Evolutionary conservation across 345 rosid genomes (phyloP).

Genomic region (Gossypium bickii): DNA sequence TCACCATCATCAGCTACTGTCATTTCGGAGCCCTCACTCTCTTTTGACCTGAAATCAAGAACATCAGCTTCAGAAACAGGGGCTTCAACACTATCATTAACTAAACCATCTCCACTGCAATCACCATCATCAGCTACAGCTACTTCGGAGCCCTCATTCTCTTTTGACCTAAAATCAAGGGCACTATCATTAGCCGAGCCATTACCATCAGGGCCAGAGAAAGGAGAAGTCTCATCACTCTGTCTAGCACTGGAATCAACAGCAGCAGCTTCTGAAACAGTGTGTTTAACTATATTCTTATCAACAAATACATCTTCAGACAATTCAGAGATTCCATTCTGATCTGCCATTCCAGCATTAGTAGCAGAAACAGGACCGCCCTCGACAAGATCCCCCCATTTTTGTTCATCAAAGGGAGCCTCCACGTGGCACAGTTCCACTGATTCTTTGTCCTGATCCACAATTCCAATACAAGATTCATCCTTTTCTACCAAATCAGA

Average conservation of each 20-base stretch:
- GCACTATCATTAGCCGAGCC: neutral
- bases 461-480: neutral
- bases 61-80: neutral
- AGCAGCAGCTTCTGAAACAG: neutral
- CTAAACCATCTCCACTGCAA: neutral
- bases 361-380: neutral
- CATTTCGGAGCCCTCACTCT: neutral
- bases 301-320: neutral
- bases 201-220: neutral
- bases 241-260: slow-evolving; percentile 1
- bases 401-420: neutral
- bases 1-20: neutral
- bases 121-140: neutral
- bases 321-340: slow-evolving; percentile 3
- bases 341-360: neutral
- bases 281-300: neutral
- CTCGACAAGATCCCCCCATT: neutral
- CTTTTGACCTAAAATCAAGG: neutral
- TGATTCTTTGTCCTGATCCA: slow-evolving; percentile 14
- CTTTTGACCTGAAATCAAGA: neutral
- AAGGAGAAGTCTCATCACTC: neutral
- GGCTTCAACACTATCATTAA: neutral
- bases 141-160: neutral
- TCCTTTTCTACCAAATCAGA: slow-evolving; percentile 13
- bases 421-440: slow-evolving; percentile 6